Evolutionary conservation across 2,329 filamentous ascomycete genomes (phyloP).

Genomic region (Diatrype stigma): DNA sequence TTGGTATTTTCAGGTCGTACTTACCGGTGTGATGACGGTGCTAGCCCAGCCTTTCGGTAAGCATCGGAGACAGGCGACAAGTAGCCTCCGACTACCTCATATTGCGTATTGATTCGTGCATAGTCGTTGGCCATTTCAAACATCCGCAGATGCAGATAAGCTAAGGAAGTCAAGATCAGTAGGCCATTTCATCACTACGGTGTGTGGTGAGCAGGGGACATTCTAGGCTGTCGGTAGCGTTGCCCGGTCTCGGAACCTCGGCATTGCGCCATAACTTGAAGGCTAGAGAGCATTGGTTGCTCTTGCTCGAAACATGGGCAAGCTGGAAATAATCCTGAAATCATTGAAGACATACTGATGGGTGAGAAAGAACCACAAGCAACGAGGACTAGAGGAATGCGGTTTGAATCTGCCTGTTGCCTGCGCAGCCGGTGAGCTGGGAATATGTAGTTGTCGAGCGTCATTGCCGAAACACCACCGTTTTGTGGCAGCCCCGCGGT

Average conservation of each 20-base stretch:
- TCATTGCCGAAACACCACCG: conserved; percentile 21
- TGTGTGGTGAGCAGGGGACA: not conserved
- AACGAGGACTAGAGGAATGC: conserved; percentile 62
- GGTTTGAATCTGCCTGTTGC: conserved; percentile 49
- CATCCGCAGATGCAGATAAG: conserved; percentile 77
- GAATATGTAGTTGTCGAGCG: conserved; percentile 50
- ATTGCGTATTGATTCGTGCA: conserved; percentile 69
- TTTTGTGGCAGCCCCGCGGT: not conserved
- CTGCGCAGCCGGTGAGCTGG: conserved; percentile 56
- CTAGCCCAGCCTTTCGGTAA: conserved; percentile 77
- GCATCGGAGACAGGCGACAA: conserved; percentile 65
- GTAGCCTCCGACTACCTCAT: conserved; percentile 83
- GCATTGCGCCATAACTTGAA: not conserved
- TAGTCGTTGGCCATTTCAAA: conserved; percentile 84
- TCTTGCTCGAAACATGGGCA: no score
- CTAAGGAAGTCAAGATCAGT: not conserved
- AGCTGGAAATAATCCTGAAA: no score
- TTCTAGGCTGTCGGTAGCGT: not conserved
- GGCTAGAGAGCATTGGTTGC: not conserved
- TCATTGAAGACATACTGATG: conserved; percentile 37
- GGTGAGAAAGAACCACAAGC: conserved; percentile 72
- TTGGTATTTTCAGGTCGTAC: conserved; percentile 5
- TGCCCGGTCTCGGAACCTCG: not conserved
- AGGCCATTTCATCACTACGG: not conserved
- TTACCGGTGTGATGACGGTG: conserved; percentile 64